These are phyloP conservation scores for Clausena lansium DNA, from an alignment of 345 rosid genomes.

Conservation along the genomic window DNA sequence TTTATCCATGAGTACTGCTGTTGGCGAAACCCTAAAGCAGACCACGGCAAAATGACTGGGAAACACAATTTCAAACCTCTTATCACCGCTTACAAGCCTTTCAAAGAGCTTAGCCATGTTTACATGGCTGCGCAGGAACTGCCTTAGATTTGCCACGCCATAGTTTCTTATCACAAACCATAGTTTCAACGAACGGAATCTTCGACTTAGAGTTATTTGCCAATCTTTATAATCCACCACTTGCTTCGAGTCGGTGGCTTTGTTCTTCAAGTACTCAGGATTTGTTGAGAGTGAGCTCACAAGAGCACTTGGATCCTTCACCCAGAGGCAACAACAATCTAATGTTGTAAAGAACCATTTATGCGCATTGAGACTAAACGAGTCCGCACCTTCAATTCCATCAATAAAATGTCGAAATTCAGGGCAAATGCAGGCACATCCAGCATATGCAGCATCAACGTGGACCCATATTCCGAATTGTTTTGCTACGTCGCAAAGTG, in stretches of 20 bases:
- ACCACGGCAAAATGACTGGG: conserved; percentile 41
- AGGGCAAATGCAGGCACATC: conserved; percentile 46
- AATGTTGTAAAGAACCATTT: conserved; percentile 48
- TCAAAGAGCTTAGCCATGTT: conserved; percentile 45
- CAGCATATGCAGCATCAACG: conserved; percentile 54
- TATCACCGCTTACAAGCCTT: conserved; percentile 28
- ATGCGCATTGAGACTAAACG: conserved; percentile 55
- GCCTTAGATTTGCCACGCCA: conserved; percentile 41
- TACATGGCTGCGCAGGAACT: conserved; percentile 38
- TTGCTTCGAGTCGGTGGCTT: conserved; percentile 25
- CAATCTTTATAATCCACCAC: conserved; percentile 55
- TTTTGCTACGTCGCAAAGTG: conserved; percentile 15
- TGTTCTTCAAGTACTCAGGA: conserved; percentile 44
- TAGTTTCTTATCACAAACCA: conserved; percentile 53
- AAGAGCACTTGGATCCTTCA: conserved; percentile 45
- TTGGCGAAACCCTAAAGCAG: conserved; percentile 46
- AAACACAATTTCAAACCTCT: conserved; percentile 36
- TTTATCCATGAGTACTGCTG: background rate
- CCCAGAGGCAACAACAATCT: conserved; percentile 59
- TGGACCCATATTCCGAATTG: conserved; percentile 43
- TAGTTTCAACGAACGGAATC: conserved; percentile 45
- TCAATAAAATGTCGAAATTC: conserved; percentile 42
- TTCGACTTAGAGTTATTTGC: conserved; percentile 55
- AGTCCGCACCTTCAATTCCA: conserved; percentile 45
- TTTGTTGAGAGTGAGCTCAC: conserved; percentile 32